Base-by-base conservation (phyloP, 2,329 filamentous ascomycete genomes). In the Cladosporium sp. region DNA sequence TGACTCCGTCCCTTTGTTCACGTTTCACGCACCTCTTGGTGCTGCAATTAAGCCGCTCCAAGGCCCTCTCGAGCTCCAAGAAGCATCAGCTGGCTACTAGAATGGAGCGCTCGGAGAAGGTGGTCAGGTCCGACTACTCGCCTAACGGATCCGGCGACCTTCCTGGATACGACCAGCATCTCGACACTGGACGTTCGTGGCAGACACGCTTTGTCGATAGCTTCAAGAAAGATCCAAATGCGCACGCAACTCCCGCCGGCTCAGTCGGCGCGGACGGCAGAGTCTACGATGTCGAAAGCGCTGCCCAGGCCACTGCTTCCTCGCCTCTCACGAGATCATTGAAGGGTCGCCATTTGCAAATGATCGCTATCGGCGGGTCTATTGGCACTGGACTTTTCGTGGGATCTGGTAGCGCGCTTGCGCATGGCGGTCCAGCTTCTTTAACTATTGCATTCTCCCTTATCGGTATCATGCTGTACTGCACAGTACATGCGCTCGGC, bases 281-380 rank as follows among this genome's bases (percentile, higher is more conserved):
- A 53, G 72, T 75, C 12, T 83, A 79, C 62, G 76, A 88, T 63
- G 71, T 88, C 57, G 84, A 90, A 63, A 66, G 66, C 48, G 80
- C 80, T 1, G 78, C 77, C 1, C 67, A 71, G 13, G 76, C 76
- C 38, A 91, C 88, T 1, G 86, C 88, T 3, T 78, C 84, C 56
- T 85, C 87, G 39, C 82, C 85, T 7, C 76, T 97, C 43, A 82
- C 86, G 43, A 78, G 90, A 39, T 48, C 43, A 25, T 71, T 95
- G 58, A 93, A 94, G 70, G 83, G 84, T 16, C 78, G 90, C 41
- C 92, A 97, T 73, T 66, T 96, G 65, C 91, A 96, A 73, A 96
- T 96, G 92, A 96, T 96, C 75, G 92, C 92, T 12, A 95, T 96
- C 59, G 90, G 90, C 60, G 90, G 89, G 39, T 92, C 86, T 9